These are phyloP conservation scores for Selaginella moellendorffii DNA, from an alignment of 75 land plant genomes.

Conservation along the genomic window DNA sequence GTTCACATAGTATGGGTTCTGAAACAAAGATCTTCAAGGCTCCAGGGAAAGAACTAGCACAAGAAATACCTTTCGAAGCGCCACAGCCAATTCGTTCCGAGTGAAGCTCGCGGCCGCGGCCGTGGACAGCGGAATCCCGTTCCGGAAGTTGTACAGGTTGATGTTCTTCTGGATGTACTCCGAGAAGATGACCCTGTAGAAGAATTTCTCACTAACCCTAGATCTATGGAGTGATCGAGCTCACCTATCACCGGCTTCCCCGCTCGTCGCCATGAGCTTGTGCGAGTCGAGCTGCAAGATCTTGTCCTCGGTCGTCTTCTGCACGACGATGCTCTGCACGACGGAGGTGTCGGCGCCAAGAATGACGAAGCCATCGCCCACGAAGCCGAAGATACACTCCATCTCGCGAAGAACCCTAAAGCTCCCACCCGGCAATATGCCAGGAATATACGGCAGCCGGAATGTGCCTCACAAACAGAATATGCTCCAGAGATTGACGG, in stretches of 20 bases:
- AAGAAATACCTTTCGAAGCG: conserved; percentile 63
- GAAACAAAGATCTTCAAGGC: conserved; percentile 1
- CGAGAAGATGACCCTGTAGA: conserved; percentile 68
- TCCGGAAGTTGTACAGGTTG: conserved; percentile 60
- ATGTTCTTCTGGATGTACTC: conserved; percentile 91
- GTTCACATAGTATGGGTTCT: conserved; percentile 81
- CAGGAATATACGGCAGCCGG: too few relatives aligned
- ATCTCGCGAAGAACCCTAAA: too few relatives aligned
- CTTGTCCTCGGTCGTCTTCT: conserved; percentile 86
- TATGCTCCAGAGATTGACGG: too few relatives aligned
- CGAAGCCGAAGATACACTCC: conserved; percentile 90
- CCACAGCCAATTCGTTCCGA: conserved; percentile 69
- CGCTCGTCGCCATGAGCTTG: conserved; percentile 77
- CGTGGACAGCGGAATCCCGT: conserved; percentile 76
- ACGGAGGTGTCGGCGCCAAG: conserved; percentile 71
- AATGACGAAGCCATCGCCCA: conserved; percentile 60
- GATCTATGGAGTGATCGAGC: background rate
- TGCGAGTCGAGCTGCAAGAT: conserved; percentile 87
- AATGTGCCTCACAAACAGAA: too few relatives aligned
- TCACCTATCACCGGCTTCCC: conserved; percentile 71
- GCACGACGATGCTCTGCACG: conserved; percentile 76
- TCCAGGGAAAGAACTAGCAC: background rate
- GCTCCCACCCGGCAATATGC: too few relatives aligned
- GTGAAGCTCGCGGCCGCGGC: conserved; percentile 86
- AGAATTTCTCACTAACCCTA: background rate